phyloP scores from a whole-genome alignment of 1,284 basidiomycete species.

The Inonotus hispidus region DNA sequence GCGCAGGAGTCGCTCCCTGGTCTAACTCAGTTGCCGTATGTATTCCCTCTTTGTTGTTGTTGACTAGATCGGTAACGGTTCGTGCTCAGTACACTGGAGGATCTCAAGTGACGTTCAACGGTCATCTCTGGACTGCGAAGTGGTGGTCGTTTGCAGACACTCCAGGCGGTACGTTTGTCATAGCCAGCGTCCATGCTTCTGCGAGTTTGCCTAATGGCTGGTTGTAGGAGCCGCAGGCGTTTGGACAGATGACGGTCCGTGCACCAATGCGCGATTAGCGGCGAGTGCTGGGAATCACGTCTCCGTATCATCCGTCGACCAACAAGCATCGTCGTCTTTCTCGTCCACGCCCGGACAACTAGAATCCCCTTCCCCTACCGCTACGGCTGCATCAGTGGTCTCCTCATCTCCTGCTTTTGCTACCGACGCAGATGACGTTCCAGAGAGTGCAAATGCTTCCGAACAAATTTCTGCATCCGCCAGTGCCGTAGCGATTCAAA shows the following conservation, averaged over 20 bases:
- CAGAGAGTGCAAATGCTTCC: background rate
- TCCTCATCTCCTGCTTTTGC: background rate
- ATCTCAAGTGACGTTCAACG: constrained; percentile 19
- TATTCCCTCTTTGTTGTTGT: constrained; percentile 3
- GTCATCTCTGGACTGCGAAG: constrained; percentile 46
- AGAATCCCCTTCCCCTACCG: background rate
- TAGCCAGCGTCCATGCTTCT: background rate
- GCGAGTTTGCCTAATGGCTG: background rate
- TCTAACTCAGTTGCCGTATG: constrained; percentile 38
- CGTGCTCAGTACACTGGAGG: constrained; percentile 13
- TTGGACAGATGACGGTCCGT: constrained; percentile 15
- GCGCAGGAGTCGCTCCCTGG: constrained; percentile 46
- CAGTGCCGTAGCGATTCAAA: background rate
- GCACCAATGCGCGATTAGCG: background rate
- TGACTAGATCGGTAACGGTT: background rate
- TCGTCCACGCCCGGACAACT: background rate
- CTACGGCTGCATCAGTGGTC: background rate
- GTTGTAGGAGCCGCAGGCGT: constrained; percentile 3
- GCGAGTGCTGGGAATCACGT: background rate
- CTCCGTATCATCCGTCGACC: background rate
- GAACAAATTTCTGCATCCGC: background rate
- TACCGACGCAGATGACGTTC: constrained; percentile 10
- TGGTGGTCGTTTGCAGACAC: constrained; percentile 57
- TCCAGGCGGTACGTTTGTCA: constrained; percentile 35
- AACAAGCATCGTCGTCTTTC: background rate